Base-by-base conservation (phyloP, 1,139 yeast genomes). In the Geotrichum bryndzae region DNA sequence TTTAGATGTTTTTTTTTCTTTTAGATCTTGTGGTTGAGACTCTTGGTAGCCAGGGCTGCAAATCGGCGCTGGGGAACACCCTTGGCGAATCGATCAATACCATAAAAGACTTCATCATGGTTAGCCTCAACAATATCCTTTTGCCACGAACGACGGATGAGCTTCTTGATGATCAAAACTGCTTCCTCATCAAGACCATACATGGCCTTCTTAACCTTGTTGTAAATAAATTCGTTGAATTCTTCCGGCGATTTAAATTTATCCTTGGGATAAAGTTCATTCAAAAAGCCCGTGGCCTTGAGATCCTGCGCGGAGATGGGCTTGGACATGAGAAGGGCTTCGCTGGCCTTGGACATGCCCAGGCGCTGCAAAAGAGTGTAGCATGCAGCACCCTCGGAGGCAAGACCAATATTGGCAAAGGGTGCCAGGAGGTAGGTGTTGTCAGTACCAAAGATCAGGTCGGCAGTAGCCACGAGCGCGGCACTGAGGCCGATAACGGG, bases 401-500 rank as follows among this genome's bases (percentile, higher is more conserved):
- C 94, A 68, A 90, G 80, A 1, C 96, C 96, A 69, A 90, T 81
- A 72, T 87, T 87, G 59, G 94, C 84, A 74, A 90, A 90, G 18
- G 97, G 97, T 33, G 87, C 81, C 71, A 87, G 80, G 64, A 88
- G 67, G 73, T 79, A 88, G 59, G 87, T 82, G 63, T 84, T 78
- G 62, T 83, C 85, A 66, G 86, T 84, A 27, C 87, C 88, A 70
- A 88, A 89, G 41, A 90, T 80, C 68, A 90, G 80, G 73, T 90
- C 97, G 73, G 90, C 85, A 64, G 88, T 78, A 29, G 88, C 83
- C 35, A 90, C 86, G 60, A 90, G 75, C 0, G 92, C 91, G 3
- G 95, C 85, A 53, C 86, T 78, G 65, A 90, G 80, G 0, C 97
- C 97, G 66, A 90, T 83, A 13, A 85, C 96, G 0, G 97, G 96